Evolutionary conservation across 2,329 filamentous ascomycete species (phyloP), one percentile per base, ranked within the genome.

Genomic region (Neurospora crassa): DNA sequence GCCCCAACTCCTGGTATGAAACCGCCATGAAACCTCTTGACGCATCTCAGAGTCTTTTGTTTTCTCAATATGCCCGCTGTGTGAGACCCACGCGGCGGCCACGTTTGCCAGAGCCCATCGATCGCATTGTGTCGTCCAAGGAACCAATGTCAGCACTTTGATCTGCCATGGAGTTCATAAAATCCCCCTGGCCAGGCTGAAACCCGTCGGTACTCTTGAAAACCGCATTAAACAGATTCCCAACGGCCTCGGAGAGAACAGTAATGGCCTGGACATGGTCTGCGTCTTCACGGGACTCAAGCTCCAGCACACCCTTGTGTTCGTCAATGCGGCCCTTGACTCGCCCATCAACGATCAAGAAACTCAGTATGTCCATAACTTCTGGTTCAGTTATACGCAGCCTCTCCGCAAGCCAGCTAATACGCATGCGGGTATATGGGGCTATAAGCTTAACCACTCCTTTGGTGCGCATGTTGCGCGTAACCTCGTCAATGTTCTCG

Each of bases 401-500:
- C 77, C 95, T 91, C 77, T 91, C 90, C 40, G 94, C 94, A 76
- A 99, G 93, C 86, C 96, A 97, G 24, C 86, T 85, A 34, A 98
- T 84, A 74, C 91, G 93, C 88, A 98, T 97, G 69, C 94, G 90
- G 6, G 93, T 96, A 84, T 98, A 99, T 0, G 96, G 96, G 5
- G 94, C 94, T 74, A 98, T 96, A 34, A 98, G 86, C 82, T 96
- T 97, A 74, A 97, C 84, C 11, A 98, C 90, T 1, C 94, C 95
- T 85, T 97, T 97, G 75, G 94, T 98, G 70, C 96, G 92, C 91
- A 99, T 97, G 81, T 96, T 97, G 63, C 96, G 92, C 69, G 95
- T 99, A 71, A 99, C 95, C 82, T 99, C 96, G 81, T 98, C 96
- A 76, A 99, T 99, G 79, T 99, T 98, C 82, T 98, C 96, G 40